Evolutionary conservation across 441 rosid species (phyloP).

Genomic region (Cnidoscolus chayamansa): DNA sequence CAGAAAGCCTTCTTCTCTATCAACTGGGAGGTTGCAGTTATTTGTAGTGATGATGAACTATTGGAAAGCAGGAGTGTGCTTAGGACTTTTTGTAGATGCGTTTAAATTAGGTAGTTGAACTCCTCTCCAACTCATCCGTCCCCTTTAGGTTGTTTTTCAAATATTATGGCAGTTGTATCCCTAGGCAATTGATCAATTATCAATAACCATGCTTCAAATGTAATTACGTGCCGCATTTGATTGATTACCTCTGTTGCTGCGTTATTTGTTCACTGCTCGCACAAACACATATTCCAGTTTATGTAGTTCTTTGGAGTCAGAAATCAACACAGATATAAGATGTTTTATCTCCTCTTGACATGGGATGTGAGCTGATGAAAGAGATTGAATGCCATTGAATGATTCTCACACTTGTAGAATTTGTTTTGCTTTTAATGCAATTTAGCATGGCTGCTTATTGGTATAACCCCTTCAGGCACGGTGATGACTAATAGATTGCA

Average conservation of each 20-base stretch:
- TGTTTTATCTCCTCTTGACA: background rate
- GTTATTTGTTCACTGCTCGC: background rate
- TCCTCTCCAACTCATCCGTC: background rate
- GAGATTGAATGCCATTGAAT: background rate
- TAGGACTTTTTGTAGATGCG: conserved; percentile 97
- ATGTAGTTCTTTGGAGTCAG: background rate
- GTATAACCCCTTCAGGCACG: too few species aligned
- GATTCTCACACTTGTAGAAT: too few species aligned
- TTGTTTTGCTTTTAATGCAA: too few species aligned
- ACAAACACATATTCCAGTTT: background rate
- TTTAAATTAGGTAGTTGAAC: conserved; percentile 80
- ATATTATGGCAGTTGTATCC: background rate
- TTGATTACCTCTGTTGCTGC: background rate
- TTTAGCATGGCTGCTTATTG: too few species aligned
- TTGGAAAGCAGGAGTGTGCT: conserved; percentile 96
- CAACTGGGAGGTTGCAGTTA: conserved; percentile 57
- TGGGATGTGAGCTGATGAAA: background rate
- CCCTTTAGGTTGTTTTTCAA: background rate
- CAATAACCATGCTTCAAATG: background rate
- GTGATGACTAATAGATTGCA: too few species aligned
- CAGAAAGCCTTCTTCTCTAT: conserved; percentile 47
- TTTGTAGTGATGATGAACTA: conserved; percentile 79
- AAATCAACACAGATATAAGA: background rate
- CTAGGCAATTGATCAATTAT: too few species aligned
- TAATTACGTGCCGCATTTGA: background rate